These are phyloP conservation scores for Penicillium macrosclerotiorum DNA, from an alignment of 495 filamentous ascomycete genomes.

Conservation along the genomic window DNA sequence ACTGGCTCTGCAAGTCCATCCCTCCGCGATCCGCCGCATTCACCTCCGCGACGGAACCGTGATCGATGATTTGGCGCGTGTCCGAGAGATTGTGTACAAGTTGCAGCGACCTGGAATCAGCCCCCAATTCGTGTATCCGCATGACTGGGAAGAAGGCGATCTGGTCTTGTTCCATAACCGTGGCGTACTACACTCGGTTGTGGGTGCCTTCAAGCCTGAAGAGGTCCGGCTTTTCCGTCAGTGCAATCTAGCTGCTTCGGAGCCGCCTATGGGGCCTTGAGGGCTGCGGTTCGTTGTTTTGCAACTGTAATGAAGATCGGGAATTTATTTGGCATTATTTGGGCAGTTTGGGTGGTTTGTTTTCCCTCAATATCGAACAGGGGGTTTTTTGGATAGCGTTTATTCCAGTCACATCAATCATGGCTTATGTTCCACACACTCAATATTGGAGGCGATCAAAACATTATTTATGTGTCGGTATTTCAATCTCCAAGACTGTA, in stretches of 20 bases:
- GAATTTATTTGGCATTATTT: too few species aligned
- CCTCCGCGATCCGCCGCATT: conserved; percentile 62
- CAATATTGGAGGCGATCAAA: too few species aligned
- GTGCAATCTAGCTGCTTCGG: conserved; percentile 65
- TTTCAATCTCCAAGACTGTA: not conserved
- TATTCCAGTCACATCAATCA: too few species aligned
- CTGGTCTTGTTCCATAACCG: conserved; percentile 73
- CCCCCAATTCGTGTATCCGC: conserved; percentile 64
- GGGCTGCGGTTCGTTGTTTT: too few species aligned
- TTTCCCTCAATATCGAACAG: too few species aligned
- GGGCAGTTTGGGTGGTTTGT: too few species aligned
- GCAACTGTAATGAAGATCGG: too few species aligned
- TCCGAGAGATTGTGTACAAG: conserved; percentile 64
- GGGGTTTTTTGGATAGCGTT: too few species aligned
- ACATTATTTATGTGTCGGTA: too few species aligned
- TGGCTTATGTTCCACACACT: too few species aligned
- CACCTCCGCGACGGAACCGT: conserved; percentile 61
- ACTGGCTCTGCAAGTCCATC: conserved; percentile 68
- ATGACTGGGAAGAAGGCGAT: conserved; percentile 74
- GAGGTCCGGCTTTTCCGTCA: conserved; percentile 72
- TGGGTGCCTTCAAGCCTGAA: conserved; percentile 67
- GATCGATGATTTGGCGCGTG: conserved; percentile 61
- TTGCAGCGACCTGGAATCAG: conserved; percentile 70
- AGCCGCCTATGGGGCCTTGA: conserved; percentile 23
- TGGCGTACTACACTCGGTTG: conserved; percentile 68